Percentiles rank a stretch among this genome's conserved stretches.
These are phyloP conservation scores for Citrullus amarus DNA, from an alignment of 306 rosid species.

Conservation along the genomic window DNA sequence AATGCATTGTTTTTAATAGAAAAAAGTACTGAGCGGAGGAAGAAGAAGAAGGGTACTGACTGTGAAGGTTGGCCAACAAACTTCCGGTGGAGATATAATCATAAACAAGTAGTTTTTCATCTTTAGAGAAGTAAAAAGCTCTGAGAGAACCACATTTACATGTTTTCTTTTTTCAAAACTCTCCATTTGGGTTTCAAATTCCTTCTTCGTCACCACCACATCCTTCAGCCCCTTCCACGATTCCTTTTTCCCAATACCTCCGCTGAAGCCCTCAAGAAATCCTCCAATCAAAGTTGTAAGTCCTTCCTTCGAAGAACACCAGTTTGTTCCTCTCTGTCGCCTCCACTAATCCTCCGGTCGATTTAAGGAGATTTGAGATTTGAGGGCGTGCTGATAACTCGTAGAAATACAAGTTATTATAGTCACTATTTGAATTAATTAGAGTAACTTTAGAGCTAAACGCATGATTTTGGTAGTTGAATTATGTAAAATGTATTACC, in stretches of 20 bases:
- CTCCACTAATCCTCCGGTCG: constrained; percentile 60
- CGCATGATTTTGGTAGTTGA: no score
- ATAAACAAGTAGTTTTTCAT: constrained; percentile 80
- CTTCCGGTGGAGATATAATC: constrained; percentile 82
- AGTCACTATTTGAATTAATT: no score
- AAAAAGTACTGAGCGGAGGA: neutral
- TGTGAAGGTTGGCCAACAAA: constrained; percentile 85
- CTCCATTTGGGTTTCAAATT: constrained; percentile 71
- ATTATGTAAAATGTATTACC: no score
- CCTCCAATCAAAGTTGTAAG: constrained; percentile 86
- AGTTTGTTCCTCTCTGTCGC: constrained; percentile 74
- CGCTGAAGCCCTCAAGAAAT: constrained; percentile 84
- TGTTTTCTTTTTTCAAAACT: constrained; percentile 63
- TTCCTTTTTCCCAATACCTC: constrained; percentile 91
- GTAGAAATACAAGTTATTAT: no score
- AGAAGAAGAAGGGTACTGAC: constrained; percentile 19
- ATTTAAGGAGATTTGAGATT: no score
- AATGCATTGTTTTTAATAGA: no score
- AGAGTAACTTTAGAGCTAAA: no score
- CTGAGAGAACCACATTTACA: constrained; percentile 72
- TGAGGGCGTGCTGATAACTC: no score
- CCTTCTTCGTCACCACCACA: constrained; percentile 60
- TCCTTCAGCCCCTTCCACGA: constrained; percentile 77
- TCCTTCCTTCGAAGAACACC: constrained; percentile 73
- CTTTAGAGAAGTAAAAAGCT: constrained; percentile 85